phyloP scores from a whole-genome alignment of 768 basidiomycete species.

The Phaeotremella skinneri region DNA sequence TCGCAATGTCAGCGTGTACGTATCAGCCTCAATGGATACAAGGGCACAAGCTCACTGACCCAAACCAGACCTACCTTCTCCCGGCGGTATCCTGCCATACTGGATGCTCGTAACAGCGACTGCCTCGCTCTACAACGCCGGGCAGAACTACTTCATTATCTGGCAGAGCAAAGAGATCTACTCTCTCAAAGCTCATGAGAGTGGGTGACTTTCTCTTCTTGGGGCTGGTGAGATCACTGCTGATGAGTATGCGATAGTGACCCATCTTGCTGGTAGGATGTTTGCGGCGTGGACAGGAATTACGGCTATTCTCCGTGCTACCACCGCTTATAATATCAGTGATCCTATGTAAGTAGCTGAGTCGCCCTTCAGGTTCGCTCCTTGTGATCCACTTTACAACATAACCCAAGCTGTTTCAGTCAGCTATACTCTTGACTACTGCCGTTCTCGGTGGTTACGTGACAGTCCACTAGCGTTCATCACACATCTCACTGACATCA shows the following conservation, averaged over 20 bases:
- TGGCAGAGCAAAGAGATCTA: constrained; percentile 78
- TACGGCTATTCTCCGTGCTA: constrained; percentile 74
- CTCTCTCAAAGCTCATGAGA: constrained; percentile 54
- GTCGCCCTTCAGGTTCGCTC: too few relatives aligned
- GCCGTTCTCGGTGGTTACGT: too few relatives aligned
- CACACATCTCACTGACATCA: background rate
- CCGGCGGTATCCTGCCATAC: constrained; percentile 68
- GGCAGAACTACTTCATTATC: constrained; percentile 74
- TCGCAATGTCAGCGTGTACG: too few relatives aligned
- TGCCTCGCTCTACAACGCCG: constrained; percentile 77
- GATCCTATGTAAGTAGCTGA: constrained; percentile 66
- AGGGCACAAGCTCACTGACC: constrained; percentile 1
- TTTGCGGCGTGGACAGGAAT: constrained; percentile 90
- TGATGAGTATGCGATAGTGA: constrained; percentile 60
- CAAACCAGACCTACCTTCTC: constrained; percentile 50
- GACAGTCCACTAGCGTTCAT: background rate
- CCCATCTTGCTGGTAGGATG: constrained; percentile 77
- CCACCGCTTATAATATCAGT: constrained; percentile 85
- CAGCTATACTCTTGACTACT: too few relatives aligned
- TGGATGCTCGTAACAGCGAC: constrained; percentile 83
- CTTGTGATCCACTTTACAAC: too few relatives aligned
- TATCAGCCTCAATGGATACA: too few relatives aligned
- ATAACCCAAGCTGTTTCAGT: too few relatives aligned
- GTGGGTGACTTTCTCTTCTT: constrained; percentile 32
- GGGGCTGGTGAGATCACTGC: background rate